A percentile compares a stretch with the other conserved stretches of the same genome.
phyloP scores from a whole-genome alignment of 768 basidiomycete genomes.

The Boletus insuetus region DNA sequence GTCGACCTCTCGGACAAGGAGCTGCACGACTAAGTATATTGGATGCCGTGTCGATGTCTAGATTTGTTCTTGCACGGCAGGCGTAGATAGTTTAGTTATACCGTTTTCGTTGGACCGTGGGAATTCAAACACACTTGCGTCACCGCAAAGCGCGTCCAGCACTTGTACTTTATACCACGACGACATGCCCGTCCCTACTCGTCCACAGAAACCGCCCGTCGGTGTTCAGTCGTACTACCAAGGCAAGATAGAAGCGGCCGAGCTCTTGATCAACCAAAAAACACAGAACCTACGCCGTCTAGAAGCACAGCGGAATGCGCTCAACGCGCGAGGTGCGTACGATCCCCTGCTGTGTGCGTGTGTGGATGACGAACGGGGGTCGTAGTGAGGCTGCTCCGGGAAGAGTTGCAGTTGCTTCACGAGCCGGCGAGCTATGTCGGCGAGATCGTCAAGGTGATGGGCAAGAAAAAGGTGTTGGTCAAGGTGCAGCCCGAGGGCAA shows the following conservation, averaged over 20 bases:
- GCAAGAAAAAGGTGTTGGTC: slow-evolving; percentile 97
- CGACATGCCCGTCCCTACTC: slow-evolving; percentile 39
- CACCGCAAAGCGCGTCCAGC: not conserved
- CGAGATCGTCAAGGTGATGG: slow-evolving; percentile 98
- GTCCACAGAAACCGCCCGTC: slow-evolving; percentile 44
- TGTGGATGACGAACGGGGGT: not conserved
- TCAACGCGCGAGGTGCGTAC: slow-evolving; percentile 85
- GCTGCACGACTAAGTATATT: too few species aligned
- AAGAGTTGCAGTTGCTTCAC: slow-evolving; percentile 89
- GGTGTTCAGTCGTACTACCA: slow-evolving; percentile 91
- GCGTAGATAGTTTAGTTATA: too few species aligned
- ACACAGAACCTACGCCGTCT: slow-evolving; percentile 93
- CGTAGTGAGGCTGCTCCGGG: slow-evolving; percentile 81
- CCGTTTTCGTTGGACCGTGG: too few species aligned
- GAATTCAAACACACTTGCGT: slow-evolving; percentile 1
- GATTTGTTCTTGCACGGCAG: too few species aligned
- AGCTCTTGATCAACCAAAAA: slow-evolving; percentile 91
- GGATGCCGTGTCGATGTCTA: too few species aligned
- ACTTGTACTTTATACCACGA: not conserved
- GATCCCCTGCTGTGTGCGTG: not conserved
- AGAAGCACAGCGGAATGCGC: slow-evolving; percentile 95
- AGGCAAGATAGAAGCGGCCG: slow-evolving; percentile 92
- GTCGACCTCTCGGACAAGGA: too few species aligned
- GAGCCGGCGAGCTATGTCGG: slow-evolving; percentile 98
- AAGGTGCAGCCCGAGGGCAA: slow-evolving; percentile 99